Base-by-base conservation (phyloP, 371 early-diverging fungal genomes). In the Nematocida minor region DNA sequence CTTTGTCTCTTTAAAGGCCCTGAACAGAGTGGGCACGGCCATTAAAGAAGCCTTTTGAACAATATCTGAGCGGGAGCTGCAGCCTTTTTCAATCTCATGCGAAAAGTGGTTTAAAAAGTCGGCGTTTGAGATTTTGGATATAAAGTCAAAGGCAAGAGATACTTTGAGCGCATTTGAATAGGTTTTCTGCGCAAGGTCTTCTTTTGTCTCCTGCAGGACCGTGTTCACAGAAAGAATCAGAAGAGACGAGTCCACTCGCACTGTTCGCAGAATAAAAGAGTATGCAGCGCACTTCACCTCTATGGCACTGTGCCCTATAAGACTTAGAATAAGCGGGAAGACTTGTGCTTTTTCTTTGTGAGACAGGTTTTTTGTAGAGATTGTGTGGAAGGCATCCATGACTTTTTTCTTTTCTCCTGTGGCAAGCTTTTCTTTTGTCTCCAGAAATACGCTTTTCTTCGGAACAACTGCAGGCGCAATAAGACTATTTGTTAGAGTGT, bases 191-290 rank as follows among this genome's bases (percentile, higher is more conserved):
- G 46, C 64, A 6, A 16, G 7, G 7, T 40, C 25, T 16, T 40
- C 16, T n/a, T 29, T 36, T 42, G 66, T 40, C 54, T 74, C 77
- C 66, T 74, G 77, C 55, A 54, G 25, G 16, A 74, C 67, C 4
- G 63, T 66, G 55, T 74, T 74, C 16, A 74, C 77, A n/a, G 49
- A 64, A n/a, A 74, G 77, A 20, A 74, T 47, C 11, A 74, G 44
- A 41, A 74, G 66, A 38, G 66, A 53, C 22, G 32, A 44, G 49
- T 74, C 77, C 4, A 40, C 32, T 14, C 40, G 6, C 4, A 74
- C 32, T 9, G 48, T 20, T 4, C 54, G 25, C 22, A 74, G 49
- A 22, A 74, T 53, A 53, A 51, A 74, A 22, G 77, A 74, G 77
- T 74, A 74, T 29, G 63, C 63, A 20, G 22, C 11, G 51, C 25